A percentile compares a stretch with the other conserved stretches of the same genome.
These are phyloP conservation scores for Mercurialis annua DNA, from an alignment of 345 rosid genomes.

Conservation along the genomic window DNA sequence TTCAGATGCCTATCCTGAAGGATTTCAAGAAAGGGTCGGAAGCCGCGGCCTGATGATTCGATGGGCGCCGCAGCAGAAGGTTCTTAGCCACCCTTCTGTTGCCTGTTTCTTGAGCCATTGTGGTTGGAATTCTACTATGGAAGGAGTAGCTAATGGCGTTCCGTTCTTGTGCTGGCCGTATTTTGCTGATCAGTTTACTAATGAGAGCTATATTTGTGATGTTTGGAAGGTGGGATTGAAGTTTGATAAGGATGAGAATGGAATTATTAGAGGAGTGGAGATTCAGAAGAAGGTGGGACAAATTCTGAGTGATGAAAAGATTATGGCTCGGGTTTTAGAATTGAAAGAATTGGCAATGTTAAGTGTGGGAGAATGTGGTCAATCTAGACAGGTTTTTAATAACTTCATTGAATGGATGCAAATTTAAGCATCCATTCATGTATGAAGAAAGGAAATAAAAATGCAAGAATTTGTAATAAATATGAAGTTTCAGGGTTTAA, in stretches of 20 bases:
- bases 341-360: background rate
- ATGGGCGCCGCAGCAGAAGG: constrained; percentile 13
- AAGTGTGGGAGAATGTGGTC: constrained; percentile 5
- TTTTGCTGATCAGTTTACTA: background rate
- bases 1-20: background rate
- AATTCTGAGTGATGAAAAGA: background rate
- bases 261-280: background rate
- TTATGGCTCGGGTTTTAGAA: background rate
- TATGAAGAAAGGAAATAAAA: too few species aligned
- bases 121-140: constrained; percentile 12
- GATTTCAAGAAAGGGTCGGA: constrained; percentile 8
- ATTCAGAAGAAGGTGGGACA: constrained; percentile 10
- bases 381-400: background rate
- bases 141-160: constrained; percentile 8
- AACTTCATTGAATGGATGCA: background rate
- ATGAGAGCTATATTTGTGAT: constrained; percentile 6
- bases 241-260: background rate
- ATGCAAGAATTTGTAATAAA: too few species aligned
- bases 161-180: constrained; percentile 11
- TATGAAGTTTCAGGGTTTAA: too few species aligned
- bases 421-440: background rate
- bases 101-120: constrained; percentile 8
- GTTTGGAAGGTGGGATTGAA: constrained; percentile 9
- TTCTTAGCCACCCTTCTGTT: constrained; percentile 4
- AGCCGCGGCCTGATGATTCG: background rate